Evolutionary conservation across 2,329 filamentous ascomycete species (phyloP), one percentile per base, ranked within the genome.

Genomic region (Plenodomus biglobosus): DNA sequence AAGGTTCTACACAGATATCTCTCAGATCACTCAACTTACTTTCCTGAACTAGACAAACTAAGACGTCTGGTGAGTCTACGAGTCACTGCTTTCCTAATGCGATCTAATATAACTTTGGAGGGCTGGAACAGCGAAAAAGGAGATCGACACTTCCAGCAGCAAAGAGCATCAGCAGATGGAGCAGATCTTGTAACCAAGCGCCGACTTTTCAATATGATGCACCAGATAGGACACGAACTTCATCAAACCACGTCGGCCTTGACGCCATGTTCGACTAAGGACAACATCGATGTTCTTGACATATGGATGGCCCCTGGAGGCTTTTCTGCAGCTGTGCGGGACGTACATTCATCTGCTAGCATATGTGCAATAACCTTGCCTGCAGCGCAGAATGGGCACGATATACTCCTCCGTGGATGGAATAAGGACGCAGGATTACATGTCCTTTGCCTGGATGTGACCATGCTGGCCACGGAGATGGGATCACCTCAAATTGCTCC

Each of bases 291-390:
- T 8, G 69, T 83, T 17, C 74, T 85, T 1, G 80, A 84, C 53
- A 70, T 82, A 51, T 82, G 81, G 61, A 76, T 79, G 69, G 81
- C 81, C 0, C 81, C 81, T 0, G 81, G 80, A 3, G 81, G 77
- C 1, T 84, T 81, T 53, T 62, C 78, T 2, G 50, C 56, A 0
- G 65, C 62, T 8, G 72, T 72, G 0, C 52, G 81, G 20, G 30
- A 59, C 3, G 49, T 55, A 10, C 77, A 76, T 40, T 73, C 65
- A 0, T 27, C 40, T 0, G 68, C 76, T 2, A 62, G 64, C 16
- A 59, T 71, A 15, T 64, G 56, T 1, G 73, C 68, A 0, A 72
- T 81, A 46, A 80, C 60, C 22, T 63, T 82, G 1, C 75, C 78
- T 0, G 8, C 44, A 0, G 35, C 56, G 0, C 37, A 63, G 0